Evolutionary conservation across 169 alveolate genomes (phyloP), one percentile per base, ranked within the genome.

Genomic region (Plasmodium reichenowi): DNA sequence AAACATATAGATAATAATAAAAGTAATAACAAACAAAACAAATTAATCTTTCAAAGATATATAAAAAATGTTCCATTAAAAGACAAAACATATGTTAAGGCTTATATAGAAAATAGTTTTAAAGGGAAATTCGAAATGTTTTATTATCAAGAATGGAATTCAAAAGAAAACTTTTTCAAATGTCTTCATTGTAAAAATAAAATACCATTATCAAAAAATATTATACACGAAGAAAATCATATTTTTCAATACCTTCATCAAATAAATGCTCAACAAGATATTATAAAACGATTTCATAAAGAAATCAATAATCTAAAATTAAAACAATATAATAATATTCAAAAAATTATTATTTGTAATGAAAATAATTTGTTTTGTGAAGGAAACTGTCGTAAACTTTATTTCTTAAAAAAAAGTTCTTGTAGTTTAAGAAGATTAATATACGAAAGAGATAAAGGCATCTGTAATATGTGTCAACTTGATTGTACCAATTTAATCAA

Each of bases 371-470:
- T 75, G 43, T 75, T 75, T 29, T 75, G 88, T 67, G 73, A 60
- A 17, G 88, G 88, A 7, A 62, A 56, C 8, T 75, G 88, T 32
- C 62, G 88, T 45, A 32, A 47, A 48, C 3, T 62, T 22, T 75
- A 75, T 75, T 75, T 75, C 38, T 75, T 63, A 62, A 75, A 75
- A 75, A 75, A 75, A 75, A 75, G 68, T 45, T 75, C 88, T 15
- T 62, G 29, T 32, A 75, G 68, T 63, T n/a, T 75, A 75, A 66
- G 88, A 62, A 20, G 88, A 26, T 75, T 75, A 75, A 75, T 75
- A 62, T 75, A 43, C 29, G 88, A 75, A 75, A 75, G 88, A 63
- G 88, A 75, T 62, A 75, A 75, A 62, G 88, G 88, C 38, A 17
- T 75, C 24, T 75, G 88, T 63, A 63, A 60, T 48, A 75, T 75